These are phyloP conservation scores for Eimeria acervulina DNA, from an alignment of 169 alveolate species.

Conservation along the genomic window DNA sequence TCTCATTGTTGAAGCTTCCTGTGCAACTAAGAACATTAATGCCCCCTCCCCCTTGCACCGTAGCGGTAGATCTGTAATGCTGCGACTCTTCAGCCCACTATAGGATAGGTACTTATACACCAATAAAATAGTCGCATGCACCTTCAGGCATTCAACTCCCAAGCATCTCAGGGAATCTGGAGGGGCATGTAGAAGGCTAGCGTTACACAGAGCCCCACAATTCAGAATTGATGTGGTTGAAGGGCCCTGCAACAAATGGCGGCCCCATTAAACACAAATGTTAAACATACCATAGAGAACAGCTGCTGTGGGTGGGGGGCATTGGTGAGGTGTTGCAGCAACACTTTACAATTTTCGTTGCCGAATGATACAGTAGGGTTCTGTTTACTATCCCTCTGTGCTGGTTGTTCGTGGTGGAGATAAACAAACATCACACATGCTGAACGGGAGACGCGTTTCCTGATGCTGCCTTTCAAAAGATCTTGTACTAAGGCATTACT, in stretches of 20 bases:
- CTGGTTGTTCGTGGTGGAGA: background rate
- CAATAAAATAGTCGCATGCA: no score
- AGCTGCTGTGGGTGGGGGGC: no score
- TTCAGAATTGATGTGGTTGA: no score
- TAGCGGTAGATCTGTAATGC: background rate
- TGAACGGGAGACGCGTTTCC: background rate
- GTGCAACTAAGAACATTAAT: background rate
- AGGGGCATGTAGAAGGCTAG: no score
- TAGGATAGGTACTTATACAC: no score
- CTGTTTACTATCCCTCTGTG: background rate
- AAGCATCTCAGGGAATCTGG: no score
- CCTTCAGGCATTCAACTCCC: no score
- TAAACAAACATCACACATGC: background rate
- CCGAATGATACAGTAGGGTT: background rate
- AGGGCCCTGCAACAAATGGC: no score
- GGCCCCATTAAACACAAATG: no score
- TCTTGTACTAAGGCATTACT: background rate
- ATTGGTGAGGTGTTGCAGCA: background rate
- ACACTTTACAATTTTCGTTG: background rate
- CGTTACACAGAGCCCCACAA: no score
- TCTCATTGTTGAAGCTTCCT: background rate
- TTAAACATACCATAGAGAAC: no score
- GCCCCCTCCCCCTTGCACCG: background rate
- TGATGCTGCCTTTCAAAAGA: background rate
- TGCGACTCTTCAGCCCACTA: no score